A percentile compares a stretch with the other conserved stretches of the same genome.
phyloP scores from a whole-genome alignment of 768 basidiomycete species.

The Boletus insuetus region DNA sequence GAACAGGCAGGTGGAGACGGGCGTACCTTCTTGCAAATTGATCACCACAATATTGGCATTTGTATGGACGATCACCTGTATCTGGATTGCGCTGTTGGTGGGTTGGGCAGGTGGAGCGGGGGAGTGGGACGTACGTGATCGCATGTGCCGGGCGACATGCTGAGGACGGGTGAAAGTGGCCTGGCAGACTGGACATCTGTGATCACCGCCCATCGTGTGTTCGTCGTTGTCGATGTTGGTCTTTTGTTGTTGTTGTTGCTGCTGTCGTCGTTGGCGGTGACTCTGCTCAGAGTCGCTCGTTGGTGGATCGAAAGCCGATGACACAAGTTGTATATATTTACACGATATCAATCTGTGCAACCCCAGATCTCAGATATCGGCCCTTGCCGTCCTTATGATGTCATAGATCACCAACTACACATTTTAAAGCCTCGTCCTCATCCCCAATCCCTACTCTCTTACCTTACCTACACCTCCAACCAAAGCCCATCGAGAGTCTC shows the following conservation, averaged over 20 bases:
- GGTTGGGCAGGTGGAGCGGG: conserved; percentile 20
- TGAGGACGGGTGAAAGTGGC: conserved; percentile 87
- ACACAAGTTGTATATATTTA: conserved; percentile 40
- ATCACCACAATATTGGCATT: conserved; percentile 84
- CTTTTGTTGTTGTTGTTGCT: background rate
- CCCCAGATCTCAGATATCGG: conserved; percentile 38
- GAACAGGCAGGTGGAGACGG: conserved; percentile 6
- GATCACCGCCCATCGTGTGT: conserved; percentile 67
- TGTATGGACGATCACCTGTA: conserved; percentile 88
- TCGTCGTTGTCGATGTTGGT: conserved; percentile 1
- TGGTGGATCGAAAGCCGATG: conserved; percentile 31
- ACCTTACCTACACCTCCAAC: background rate
- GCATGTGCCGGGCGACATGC: conserved; percentile 88
- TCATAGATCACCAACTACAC: conserved; percentile 15
- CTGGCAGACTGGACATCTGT: conserved; percentile 84
- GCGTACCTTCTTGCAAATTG: conserved; percentile 81
- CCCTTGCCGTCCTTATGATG: conserved; percentile 27
- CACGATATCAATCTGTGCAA: conserved; percentile 24
- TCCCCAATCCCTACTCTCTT: background rate
- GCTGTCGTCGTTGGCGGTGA: conserved; percentile 13
- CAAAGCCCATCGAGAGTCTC: too few species aligned
- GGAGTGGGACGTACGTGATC: conserved; percentile 65
- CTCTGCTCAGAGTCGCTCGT: conserved; percentile 12
- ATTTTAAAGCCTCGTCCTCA: background rate
- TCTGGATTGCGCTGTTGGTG: conserved; percentile 41